Base-by-base conservation (phyloP, 352 stramenopile species). In the Phytophthora fragariae region DNA sequence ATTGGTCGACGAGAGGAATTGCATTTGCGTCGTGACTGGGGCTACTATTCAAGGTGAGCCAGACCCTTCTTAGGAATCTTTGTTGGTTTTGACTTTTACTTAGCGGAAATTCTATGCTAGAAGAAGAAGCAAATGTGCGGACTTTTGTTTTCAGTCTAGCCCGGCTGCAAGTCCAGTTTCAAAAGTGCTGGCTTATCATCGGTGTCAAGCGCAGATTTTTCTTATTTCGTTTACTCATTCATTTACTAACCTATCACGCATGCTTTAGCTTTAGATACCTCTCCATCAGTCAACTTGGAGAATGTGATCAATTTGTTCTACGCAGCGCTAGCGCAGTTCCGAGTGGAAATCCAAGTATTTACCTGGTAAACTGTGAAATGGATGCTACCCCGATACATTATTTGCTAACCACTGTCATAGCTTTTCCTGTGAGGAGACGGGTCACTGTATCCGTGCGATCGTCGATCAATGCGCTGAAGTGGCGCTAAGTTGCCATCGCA, bases 1-100 rank as follows among this genome's bases (percentile, higher is more conserved):
- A 14, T 37, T 93, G n/a, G 62, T 94, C 5, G 87, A 94, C 44
- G 87, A 94, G 39, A 75, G 74, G 55, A 93, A 91, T 44, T 86
- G 71, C 9, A 77, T 93, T 50, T 86, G 77, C 41, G 41, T 93
- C 8, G 52, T 90, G 10, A 47, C 65, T 37, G 57, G 69, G 12
- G 39, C 46, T 15, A 73, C 76, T 6, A 88, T 94, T 33, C 49
- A 72, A 73, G 78, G 87, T 93, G 41, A 15, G 29, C 5, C 72
- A 31, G 11, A 54, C 10, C 37, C 11, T 33, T 57, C 8, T 24
- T 11, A 2, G 17, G n/a, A 2, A 56, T 2, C 12, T 19, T 6
- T 52, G 17, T 19, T 19, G 44, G n/a, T 55, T 7, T n/a, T 33
- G 12, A 33, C 57, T 55, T 64, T 12, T 24, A 46, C 15, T 57